Percentiles rank a stretch among this genome's conserved stretches.
These are phyloP conservation scores for Backusella macrospora DNA, from an alignment of 192 early-diverging fungal genomes.

Conservation along the genomic window DNA sequence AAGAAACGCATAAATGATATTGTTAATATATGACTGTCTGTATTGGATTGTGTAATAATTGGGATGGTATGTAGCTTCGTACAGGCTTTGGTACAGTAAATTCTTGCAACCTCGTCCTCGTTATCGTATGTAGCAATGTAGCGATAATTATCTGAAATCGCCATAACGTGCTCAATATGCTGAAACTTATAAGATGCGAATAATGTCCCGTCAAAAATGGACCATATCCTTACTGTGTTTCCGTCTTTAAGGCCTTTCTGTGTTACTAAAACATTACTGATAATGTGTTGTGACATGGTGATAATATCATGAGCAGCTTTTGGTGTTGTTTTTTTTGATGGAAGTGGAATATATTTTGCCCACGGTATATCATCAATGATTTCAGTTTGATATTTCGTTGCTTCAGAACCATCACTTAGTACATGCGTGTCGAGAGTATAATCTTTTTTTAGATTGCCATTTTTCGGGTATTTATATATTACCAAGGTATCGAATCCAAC, in stretches of 20 bases:
- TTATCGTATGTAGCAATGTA: constrained; percentile 5
- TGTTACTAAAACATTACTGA: background rate
- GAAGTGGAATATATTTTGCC: background rate
- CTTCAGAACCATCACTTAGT: background rate
- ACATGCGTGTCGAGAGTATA: background rate
- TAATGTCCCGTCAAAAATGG: constrained; percentile 4
- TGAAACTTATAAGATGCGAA: background rate
- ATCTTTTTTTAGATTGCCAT: background rate
- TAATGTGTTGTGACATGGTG: background rate
- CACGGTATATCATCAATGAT: background rate
- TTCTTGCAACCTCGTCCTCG: background rate
- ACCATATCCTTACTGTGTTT: background rate
- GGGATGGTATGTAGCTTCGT: background rate
- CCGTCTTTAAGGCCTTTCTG: background rate
- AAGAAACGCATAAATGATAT: constrained; percentile 7
- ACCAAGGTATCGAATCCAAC: background rate
- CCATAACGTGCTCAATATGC: constrained; percentile 3
- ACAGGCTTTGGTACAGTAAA: constrained; percentile 1
- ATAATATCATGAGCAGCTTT: background rate
- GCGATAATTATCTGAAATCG: constrained; percentile 1
- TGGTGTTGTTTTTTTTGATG: background rate
- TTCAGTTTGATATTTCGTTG: background rate
- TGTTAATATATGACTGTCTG: background rate
- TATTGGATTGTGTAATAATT: background rate
- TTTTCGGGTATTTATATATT: background rate